phyloP scores from a whole-genome alignment of 768 basidiomycete genomes.

The Mycena galericulata region DNA sequence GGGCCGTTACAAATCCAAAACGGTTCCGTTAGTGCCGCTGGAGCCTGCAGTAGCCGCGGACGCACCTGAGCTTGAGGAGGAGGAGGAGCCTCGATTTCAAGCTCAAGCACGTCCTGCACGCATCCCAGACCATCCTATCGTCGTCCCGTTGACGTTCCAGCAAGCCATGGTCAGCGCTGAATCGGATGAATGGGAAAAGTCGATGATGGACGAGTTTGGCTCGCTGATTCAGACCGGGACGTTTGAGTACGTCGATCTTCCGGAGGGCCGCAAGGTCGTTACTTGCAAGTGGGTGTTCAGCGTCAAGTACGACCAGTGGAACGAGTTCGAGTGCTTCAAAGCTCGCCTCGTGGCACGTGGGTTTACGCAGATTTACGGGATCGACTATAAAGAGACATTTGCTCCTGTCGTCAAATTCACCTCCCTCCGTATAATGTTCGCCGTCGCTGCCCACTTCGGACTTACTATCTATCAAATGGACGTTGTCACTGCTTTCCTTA shows the following conservation, averaged over 20 bases:
- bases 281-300: background rate
- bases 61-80: constrained; percentile 13
- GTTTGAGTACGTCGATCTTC: background rate
- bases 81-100: constrained; percentile 2
- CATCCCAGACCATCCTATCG: too few relatives aligned
- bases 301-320: background rate
- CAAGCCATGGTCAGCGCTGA: too few relatives aligned
- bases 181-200: too few relatives aligned
- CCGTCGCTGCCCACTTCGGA: background rate
- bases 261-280: constrained; percentile 27
- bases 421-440: background rate
- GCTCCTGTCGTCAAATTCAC: too few relatives aligned
- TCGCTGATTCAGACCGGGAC: too few relatives aligned
- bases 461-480: background rate
- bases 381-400: too few relatives aligned
- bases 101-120: too few relatives aligned
- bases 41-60: background rate
- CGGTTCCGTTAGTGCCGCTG: background rate
- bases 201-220: too few relatives aligned
- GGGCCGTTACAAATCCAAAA: constrained; percentile 2
- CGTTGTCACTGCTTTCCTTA: background rate
- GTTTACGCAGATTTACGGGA: too few relatives aligned
- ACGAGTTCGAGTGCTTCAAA: too few relatives aligned
- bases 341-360: too few relatives aligned
- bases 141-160: too few relatives aligned